These are phyloP conservation scores for Trypanosoma brucei DNA, from an alignment of 208 protist genomes.

Conservation along the genomic window DNA sequence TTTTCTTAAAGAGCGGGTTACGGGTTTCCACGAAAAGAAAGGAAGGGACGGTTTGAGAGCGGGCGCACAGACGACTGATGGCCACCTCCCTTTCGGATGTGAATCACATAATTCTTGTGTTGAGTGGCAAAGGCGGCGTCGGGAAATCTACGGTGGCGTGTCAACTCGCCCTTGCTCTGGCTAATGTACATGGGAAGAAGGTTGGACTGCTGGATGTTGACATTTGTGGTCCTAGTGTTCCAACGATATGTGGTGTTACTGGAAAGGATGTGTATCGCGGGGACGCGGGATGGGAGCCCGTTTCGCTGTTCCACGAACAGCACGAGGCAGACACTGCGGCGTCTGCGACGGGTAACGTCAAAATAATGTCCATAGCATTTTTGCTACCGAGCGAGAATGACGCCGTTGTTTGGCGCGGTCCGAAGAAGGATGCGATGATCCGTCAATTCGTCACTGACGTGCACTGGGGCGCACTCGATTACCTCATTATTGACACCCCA, in stretches of 20 bases:
- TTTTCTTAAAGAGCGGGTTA: too few species aligned
- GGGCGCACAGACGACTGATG: not conserved
- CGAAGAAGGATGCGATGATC: slow-evolving; percentile 91
- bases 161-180: slow-evolving; percentile 94
- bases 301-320: slow-evolving; percentile 30
- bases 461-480: slow-evolving; percentile 86
- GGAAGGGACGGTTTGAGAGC: too few species aligned
- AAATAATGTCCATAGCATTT: slow-evolving; percentile 98
- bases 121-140: slow-evolving; percentile 99
- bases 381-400: slow-evolving; percentile 93
- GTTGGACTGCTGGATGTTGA: slow-evolving; percentile 92
- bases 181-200: slow-evolving; percentile 56
- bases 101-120: slow-evolving; percentile 96
- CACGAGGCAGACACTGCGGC: not conserved
- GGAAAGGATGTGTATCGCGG: slow-evolving; percentile 81
- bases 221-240: slow-evolving; percentile 92
- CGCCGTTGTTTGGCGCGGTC: slow-evolving; percentile 98
- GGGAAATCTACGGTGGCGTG: slow-evolving; percentile 98
- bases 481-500: slow-evolving; percentile 91
- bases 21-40: too few species aligned
- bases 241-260: slow-evolving; percentile 96
- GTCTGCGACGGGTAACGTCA: slow-evolving; percentile 20
- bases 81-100: slow-evolving; percentile 52
- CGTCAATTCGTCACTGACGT: slow-evolving; percentile 90
- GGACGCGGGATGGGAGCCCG: slow-evolving; percentile 79